Base-by-base conservation (phyloP, 2,329 filamentous ascomycete species). In the Xylariaceae sp. region DNA sequence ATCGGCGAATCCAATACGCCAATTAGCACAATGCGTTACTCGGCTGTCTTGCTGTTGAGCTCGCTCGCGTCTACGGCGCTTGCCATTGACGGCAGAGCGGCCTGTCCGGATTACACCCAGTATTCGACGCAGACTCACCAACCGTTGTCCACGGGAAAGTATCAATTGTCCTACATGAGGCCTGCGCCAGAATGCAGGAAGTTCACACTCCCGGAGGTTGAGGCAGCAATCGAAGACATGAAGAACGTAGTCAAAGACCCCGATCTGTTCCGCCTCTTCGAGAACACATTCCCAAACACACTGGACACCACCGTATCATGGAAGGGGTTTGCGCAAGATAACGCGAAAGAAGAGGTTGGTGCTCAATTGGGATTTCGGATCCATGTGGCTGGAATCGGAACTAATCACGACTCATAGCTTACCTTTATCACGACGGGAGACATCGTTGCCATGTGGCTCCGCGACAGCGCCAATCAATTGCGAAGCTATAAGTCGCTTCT, bases 361-460 rank as follows among this genome's bases (percentile, higher is more conserved):
- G 84, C 83, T 64, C 67, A 84, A 47, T 63, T 84, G 18, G 23
- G 17, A 23, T 17, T 13, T 37, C 2, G 18, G 6, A 42, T 23
- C n/a, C 55, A 50, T 6, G 23, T 11, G 42, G 18, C 17, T 13
- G 13, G 5, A 17, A 81, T 82, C 53, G 80, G 83, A 65, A 84
- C 84, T 65, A 67, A 53, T 4, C 18, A 34, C 55, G 23, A 9
- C n/a, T 9, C 15, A 55, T 53, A 85, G 60, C 87, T 93, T 65
- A 88, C 85, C 54, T 93, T 92, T 70, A 84, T 92, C 61, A 89
- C 92, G 39, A 95, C 90, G 0, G 91, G 90, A 35, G 90, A 95
- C 68, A 96, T 96, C 72, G 87, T 95, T 66, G 92, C 93, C 0
- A 92, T 96, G 75, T 97, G 93, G 93, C 78, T 97, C 55, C 86